Evolutionary conservation across 169 alveolate species (phyloP), one percentile per base, ranked within the genome.

Genomic region (Babesia gibsoni): DNA sequence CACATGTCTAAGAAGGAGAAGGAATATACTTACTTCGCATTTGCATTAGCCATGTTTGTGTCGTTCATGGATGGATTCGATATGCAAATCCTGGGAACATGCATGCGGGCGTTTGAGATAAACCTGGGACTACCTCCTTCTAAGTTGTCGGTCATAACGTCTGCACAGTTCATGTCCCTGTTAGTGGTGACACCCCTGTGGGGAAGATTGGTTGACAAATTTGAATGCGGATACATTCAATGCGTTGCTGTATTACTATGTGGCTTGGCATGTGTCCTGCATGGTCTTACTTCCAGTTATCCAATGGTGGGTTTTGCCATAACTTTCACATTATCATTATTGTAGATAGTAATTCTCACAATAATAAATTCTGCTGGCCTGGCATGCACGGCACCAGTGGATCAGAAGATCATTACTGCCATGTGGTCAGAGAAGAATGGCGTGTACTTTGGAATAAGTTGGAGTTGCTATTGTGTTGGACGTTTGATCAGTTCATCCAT

Each of bases 151-250:
- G 77, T 83, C 57, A 85, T 93, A 39, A 88, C 91, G 4, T 79
- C 91, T 42, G 93, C 89, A 14, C 95, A 93, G 64, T 84, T 90
- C n/a, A 78, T 93, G 68, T 81, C 92, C 67, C 84, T 93, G 50
- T 86, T 94, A n/a, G 52, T 86, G 18, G 84, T 84, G 63, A 83
- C 94, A 46, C 95, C 96, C 8, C 65, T 93, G 22, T 93, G 97
- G 97, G 97, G 97, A 9, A 84, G 69, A 25, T 74, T 92, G 52
- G 88, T 95, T 12, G 97, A 93, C 68, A 87, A 82, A 50, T 87
- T 83, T 75, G 92, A 95, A n/a, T 61, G 92, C 63, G 86, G 88
- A 52, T 84, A 90, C 86, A 82, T 93, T 64, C 69, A 90, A 37
- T 93, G 90, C 27, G 81, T 83, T 41, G 97, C 94, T 20, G 81